Percentiles rank a stretch among this genome's conserved stretches.
These are phyloP conservation scores for Stemphylium beticola DNA, from an alignment of 2,329 filamentous ascomycete genomes.

Conservation along the genomic window DNA sequence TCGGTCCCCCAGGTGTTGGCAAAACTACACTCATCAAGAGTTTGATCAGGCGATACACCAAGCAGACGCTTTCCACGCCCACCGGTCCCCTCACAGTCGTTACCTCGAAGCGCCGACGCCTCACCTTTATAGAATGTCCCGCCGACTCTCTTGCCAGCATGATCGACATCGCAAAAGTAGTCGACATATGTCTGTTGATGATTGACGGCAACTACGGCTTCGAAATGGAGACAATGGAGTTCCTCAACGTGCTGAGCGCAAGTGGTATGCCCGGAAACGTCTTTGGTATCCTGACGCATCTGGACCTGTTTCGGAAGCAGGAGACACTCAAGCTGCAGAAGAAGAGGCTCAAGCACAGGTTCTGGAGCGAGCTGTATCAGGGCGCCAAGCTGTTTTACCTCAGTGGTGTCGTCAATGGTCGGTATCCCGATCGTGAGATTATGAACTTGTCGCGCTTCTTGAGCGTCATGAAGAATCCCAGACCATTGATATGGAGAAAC, in stretches of 20 bases:
- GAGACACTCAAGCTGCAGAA: conserved; percentile 91
- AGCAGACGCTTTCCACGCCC: conserved; percentile 89
- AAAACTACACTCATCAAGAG: conserved; percentile 97
- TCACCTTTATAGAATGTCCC: conserved; percentile 97
- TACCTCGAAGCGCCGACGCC: conserved; percentile 90
- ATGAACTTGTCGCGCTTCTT: conserved; percentile 95
- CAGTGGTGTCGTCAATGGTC: conserved; percentile 92
- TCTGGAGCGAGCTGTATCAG: conserved; percentile 97
- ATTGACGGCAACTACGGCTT: conserved; percentile 99
- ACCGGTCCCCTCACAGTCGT: conserved; percentile 94
- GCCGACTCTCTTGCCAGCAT: conserved; percentile 90
- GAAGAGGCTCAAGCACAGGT: conserved; percentile 91
- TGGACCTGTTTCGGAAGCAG: conserved; percentile 94
- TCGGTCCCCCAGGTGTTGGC: conserved; percentile 90
- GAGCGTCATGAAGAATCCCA: conserved; percentile 98
- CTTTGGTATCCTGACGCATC: conserved; percentile 93
- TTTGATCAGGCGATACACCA: conserved; percentile 90
- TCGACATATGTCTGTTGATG: conserved; percentile 96
- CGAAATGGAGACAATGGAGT: conserved; percentile 99
- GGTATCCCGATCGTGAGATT: conserved; percentile 95
- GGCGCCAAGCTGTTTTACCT: conserved; percentile 97
- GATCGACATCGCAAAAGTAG: conserved; percentile 96
- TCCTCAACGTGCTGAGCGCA: conserved; percentile 88
- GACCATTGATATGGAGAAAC: conserved; percentile 95
- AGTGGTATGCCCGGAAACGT: conserved; percentile 99